Percentiles rank a stretch among this genome's conserved stretches.
Evolutionary conservation across 441 rosid species (phyloP).

Genomic region (Pelargonium australe): DNA sequence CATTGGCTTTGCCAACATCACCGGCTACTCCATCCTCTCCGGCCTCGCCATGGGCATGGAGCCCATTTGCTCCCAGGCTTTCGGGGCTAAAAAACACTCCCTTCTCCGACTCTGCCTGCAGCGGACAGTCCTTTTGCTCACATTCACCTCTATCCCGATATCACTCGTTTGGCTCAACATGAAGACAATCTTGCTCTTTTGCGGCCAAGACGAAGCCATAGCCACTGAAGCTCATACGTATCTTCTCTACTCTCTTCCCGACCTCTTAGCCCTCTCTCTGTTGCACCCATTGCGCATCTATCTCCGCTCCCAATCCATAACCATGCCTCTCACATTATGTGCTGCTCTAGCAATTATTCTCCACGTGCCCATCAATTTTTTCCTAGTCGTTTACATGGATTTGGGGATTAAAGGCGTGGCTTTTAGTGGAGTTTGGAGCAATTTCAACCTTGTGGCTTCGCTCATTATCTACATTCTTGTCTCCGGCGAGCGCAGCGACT

Average conservation of each 20-base stretch:
- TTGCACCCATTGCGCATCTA: constrained; percentile 77
- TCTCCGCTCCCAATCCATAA: constrained; percentile 71
- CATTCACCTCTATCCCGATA: constrained; percentile 51
- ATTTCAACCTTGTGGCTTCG: constrained; percentile 52
- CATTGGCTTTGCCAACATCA: constrained; percentile 75
- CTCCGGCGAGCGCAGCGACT: constrained; percentile 41
- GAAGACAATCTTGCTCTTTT: constrained; percentile 43
- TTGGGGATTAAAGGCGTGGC: constrained; percentile 76
- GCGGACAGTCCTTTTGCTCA: constrained; percentile 52
- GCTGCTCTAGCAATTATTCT: constrained; percentile 51
- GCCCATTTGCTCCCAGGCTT: constrained; percentile 81
- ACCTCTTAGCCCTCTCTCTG: constrained; percentile 68
- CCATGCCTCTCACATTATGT: constrained; percentile 65
- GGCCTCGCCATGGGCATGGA: constrained; percentile 93
- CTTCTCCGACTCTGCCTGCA: constrained; percentile 60
- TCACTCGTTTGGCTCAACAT: constrained; percentile 69
- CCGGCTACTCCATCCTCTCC: constrained; percentile 79
- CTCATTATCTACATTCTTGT: constrained; percentile 47
- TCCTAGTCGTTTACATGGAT: constrained; percentile 45
- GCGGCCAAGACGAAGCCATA: constrained; percentile 54
- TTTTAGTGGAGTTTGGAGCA: constrained; percentile 59
- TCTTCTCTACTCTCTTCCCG: constrained; percentile 66
- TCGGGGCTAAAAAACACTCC: constrained; percentile 56
- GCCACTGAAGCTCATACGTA: constrained; percentile 56
- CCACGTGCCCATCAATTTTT: constrained; percentile 64